These are phyloP conservation scores for Halenospora varia DNA, from an alignment of 495 filamentous ascomycete genomes.

Conservation along the genomic window DNA sequence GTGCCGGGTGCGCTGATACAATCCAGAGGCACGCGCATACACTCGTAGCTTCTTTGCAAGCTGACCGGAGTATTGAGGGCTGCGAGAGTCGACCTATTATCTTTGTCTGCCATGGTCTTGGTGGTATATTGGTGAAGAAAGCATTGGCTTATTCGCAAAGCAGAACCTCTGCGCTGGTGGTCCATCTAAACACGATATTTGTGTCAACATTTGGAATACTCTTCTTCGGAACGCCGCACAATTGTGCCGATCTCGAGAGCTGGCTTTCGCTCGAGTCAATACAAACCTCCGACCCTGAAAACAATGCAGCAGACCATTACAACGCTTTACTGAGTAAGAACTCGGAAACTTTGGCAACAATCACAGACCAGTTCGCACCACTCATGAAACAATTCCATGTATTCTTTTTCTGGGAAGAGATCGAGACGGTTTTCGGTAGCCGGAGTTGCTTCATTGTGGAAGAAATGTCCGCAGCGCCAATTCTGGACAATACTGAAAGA, in stretches of 20 bases:
- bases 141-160: neutral
- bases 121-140: neutral
- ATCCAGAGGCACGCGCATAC: neutral
- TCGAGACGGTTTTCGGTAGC: slow-evolving; percentile 9
- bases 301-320: no score
- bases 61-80: neutral
- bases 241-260: no score
- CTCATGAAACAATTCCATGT: neutral
- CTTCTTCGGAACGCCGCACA: no score
- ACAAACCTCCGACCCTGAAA: no score
- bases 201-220: neutral
- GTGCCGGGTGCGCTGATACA: neutral
- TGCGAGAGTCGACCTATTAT: neutral
- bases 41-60: neutral
- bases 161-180: neutral
- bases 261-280: no score
- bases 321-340: neutral
- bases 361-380: neutral
- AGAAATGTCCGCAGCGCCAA: neutral
- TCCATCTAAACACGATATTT: neutral
- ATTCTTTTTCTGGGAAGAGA: neutral
- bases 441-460: neutral
- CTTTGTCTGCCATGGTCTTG: neutral
- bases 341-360: neutral
- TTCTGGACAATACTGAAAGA: neutral